A percentile compares a stretch with the other conserved stretches of the same genome.
Evolutionary conservation across 352 stramenopile species (phyloP).

Genomic region (Globisporangium megalacanthum): DNA sequence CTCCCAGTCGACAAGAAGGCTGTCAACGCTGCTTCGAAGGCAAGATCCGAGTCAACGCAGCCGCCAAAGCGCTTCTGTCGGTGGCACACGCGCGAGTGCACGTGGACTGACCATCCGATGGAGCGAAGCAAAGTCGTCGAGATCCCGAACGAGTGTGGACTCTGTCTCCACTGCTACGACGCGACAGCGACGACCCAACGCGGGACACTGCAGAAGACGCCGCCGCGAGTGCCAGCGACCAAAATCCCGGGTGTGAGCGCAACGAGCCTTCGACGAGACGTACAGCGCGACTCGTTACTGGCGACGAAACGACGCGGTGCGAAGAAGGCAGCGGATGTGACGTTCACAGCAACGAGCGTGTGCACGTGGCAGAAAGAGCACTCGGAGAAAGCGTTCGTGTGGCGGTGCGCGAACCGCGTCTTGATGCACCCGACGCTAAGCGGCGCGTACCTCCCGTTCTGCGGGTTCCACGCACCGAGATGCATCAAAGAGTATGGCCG

Average conservation of each 20-base stretch:
- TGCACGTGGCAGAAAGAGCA: conserved; percentile 63
- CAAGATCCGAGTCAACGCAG: background rate
- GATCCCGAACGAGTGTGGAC: conserved; percentile 46
- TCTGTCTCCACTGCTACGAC: conserved; percentile 61
- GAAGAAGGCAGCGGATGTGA: conserved; percentile 1
- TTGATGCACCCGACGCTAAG: conserved; percentile 51
- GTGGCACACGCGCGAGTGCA: conserved; percentile 56
- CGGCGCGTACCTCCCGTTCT: conserved; percentile 53
- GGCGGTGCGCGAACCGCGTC: conserved; percentile 53
- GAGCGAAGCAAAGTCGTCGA: conserved; percentile 45
- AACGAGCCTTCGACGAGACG: conserved; percentile 20
- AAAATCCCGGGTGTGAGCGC: conserved; percentile 41
- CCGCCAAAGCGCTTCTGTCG: conserved; percentile 21
- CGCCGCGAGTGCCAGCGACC: conserved; percentile 24
- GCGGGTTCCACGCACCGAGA: conserved; percentile 50
- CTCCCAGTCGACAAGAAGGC: conserved; percentile 10
- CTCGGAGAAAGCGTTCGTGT: conserved; percentile 40
- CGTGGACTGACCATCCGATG: conserved; percentile 33
- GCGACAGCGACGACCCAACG: conserved; percentile 32
- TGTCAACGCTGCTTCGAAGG: conserved; percentile 4
- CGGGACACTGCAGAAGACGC: conserved; percentile 38
- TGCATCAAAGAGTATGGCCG: conserved; percentile 58
- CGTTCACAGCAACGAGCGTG: conserved; percentile 21
- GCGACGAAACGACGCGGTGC: conserved; percentile 10
- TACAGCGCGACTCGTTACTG: conserved; percentile 16